Conservation (phyloP, 805 yeast genomes). For the Cyberlindnera samutprakarnensis region DNA sequence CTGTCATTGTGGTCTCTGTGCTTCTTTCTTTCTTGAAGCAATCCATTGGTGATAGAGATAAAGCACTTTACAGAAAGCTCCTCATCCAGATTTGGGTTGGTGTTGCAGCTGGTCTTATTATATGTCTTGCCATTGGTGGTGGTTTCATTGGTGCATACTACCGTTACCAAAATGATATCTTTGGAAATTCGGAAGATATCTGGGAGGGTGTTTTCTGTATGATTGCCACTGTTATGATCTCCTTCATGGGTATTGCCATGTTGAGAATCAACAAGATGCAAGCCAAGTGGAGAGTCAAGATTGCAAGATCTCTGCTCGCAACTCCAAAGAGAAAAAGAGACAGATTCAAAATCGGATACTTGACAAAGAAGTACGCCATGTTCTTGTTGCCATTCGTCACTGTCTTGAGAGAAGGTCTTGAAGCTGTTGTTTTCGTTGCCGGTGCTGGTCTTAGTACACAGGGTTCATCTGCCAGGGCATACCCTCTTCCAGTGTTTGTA, state of each 20-base stretch:
- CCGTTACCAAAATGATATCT: conserved; percentile 70
- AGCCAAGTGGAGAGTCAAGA: conserved; percentile 93
- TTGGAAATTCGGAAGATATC: conserved; percentile 81
- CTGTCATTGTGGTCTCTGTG: conserved; percentile 85
- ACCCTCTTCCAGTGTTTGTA: conserved; percentile 88
- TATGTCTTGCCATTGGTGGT: conserved; percentile 82
- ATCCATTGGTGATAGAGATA: conserved; percentile 57
- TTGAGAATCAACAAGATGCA: conserved; percentile 93
- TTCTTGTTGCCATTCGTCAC: conserved; percentile 87
- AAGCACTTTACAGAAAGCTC: conserved; percentile 49
- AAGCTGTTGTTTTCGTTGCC: conserved; percentile 93
- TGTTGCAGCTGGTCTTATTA: conserved; percentile 57
- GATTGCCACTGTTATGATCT: conserved; percentile 82
- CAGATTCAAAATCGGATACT: conserved; percentile 45
- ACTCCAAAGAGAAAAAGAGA: conserved; percentile 42
- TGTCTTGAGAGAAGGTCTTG: conserved; percentile 92
- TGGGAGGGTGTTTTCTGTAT: conserved; percentile 97
- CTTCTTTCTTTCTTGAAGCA: conserved; percentile 87
- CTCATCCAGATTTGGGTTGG: conserved; percentile 87
- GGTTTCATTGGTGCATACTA: conserved; percentile 94
- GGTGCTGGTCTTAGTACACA: conserved; percentile 76
- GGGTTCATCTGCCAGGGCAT: conserved; percentile 54
- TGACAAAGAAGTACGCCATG: conserved; percentile 74
- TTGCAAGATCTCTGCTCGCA: conserved; percentile 74
- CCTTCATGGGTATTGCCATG: conserved; percentile 95